phyloP scores from a whole-genome alignment of 768 basidiomycete species.

The Wakefieldia striispora region DNA sequence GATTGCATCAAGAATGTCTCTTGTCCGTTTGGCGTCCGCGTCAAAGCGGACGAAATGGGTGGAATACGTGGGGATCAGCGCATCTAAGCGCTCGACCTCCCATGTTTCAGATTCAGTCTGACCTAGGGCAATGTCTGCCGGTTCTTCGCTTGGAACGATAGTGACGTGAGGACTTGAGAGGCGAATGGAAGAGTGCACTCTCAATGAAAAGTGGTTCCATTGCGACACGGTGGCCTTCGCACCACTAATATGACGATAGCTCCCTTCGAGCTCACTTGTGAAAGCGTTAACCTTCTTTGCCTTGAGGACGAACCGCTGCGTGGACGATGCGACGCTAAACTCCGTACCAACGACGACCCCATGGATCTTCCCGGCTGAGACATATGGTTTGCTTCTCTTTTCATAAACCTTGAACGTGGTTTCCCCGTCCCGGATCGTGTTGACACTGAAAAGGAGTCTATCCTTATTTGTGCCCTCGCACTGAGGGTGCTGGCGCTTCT shows the following conservation, averaged over 20 bases:
- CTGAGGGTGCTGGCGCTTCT: conserved; percentile 12
- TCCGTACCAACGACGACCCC: conserved; percentile 14
- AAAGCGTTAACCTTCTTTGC: conserved; percentile 15
- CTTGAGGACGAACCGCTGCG: conserved; percentile 5
- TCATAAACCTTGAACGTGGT: conserved; percentile 16
- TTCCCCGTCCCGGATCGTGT: conserved; percentile 9
- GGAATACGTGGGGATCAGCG: conserved; percentile 9
- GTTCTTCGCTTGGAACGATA: conserved; percentile 7
- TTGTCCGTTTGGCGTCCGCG: background rate
- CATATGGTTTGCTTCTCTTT: background rate
- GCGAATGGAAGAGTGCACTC: conserved; percentile 2
- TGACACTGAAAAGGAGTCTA: conserved; percentile 19
- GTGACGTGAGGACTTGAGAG: conserved; percentile 2
- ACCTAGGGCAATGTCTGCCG: conserved; percentile 7
- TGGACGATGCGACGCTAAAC: conserved; percentile 6
- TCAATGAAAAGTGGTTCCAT: conserved; percentile 12
- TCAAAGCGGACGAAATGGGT: conserved; percentile 1
- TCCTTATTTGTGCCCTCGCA: conserved; percentile 18
- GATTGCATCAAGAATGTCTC: conserved; percentile 9
- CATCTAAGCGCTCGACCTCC: conserved; percentile 17
- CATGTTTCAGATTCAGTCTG: conserved; percentile 1
- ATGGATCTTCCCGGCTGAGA: conserved; percentile 20
- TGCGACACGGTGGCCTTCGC: conserved; percentile 10
- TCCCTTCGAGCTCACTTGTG: conserved; percentile 11
- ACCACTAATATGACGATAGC: background rate